phyloP scores from a whole-genome alignment of 2,329 filamentous ascomycete genomes.

The Metarhizium robertsii region DNA sequence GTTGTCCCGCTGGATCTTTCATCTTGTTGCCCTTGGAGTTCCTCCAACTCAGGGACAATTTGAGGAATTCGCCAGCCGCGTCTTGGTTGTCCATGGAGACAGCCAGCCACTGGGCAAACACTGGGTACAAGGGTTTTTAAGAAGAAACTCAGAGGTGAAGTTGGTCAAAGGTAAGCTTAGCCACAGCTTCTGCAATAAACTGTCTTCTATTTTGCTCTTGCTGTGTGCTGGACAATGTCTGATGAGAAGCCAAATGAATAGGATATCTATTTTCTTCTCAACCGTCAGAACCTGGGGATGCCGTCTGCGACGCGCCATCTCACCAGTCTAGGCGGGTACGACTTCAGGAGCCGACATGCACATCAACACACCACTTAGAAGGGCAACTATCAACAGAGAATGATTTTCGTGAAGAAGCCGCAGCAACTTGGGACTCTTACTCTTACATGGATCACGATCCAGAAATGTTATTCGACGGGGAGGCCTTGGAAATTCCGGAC shows the following conservation, averaged over 20 bases:
- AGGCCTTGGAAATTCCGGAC: constrained; percentile 4
- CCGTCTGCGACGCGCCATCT: constrained; percentile 1
- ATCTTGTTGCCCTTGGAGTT: constrained; percentile 7
- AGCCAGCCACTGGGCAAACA: constrained; percentile 8
- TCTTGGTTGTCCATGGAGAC: constrained; percentile 8
- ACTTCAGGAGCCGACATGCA: constrained; percentile 6
- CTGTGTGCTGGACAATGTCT: neutral
- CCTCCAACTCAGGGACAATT: constrained; percentile 8
- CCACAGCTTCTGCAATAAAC: neutral
- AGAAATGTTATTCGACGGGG: constrained; percentile 6
- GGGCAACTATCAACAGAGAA: constrained; percentile 5
- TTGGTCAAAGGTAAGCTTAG: constrained; percentile 8
- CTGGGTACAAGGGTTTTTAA: constrained; percentile 9
- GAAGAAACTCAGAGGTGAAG: constrained; percentile 8
- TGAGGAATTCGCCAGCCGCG: constrained; percentile 8
- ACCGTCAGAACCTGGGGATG: constrained; percentile 4
- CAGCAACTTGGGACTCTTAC: constrained; percentile 5
- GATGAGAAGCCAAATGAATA: neutral
- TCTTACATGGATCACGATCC: constrained; percentile 7
- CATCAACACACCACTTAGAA: constrained; percentile 1
- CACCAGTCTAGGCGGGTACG: constrained; percentile 7
- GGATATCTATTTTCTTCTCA: constrained; percentile 7
- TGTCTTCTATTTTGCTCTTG: neutral
- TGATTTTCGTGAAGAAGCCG: constrained; percentile 7
- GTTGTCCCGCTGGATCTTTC: constrained; percentile 7